These are phyloP conservation scores for Wallacemonas rigidus DNA, from an alignment of 208 protist genomes.

Conservation along the genomic window DNA sequence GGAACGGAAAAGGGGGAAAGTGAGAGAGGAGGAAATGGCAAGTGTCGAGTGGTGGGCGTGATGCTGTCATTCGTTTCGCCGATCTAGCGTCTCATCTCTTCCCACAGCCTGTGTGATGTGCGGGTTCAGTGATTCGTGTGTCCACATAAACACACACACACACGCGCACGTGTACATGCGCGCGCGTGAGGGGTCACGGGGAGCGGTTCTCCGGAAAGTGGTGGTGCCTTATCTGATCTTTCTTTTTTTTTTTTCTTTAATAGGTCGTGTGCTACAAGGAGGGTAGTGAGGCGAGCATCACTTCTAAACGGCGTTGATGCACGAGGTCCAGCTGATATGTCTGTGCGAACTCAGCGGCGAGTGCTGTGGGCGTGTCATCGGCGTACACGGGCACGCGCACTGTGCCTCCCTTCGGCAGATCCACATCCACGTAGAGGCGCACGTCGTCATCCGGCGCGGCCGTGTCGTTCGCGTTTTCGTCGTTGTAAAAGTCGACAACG, in stretches of 20 bases:
- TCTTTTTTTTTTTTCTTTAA: conserved; percentile 17
- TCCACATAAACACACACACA: no score
- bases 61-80: not conserved
- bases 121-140: no score
- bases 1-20: not conserved
- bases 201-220: no score
- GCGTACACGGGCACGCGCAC: conserved; percentile 48
- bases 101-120: no score
- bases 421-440: conserved; percentile 55
- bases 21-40: not conserved
- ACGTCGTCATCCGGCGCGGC: conserved; percentile 22
- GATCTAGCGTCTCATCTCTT: no score
- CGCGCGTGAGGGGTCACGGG: no score
- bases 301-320: conserved; percentile 21
- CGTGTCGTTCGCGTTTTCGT: conserved; percentile 11
- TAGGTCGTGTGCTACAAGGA: not conserved
- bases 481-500: conserved; percentile 33
- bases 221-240: not conserved
- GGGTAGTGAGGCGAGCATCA: conserved; percentile 17
- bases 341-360: conserved; percentile 36
- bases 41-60: not conserved
- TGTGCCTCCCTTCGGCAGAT: conserved; percentile 38
- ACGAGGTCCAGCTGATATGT: conserved; percentile 33
- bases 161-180: no score
- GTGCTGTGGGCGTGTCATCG: conserved; percentile 34